Conservation (phyloP, 371 early-diverging fungal genomes). For the Rhizopus sp. region DNA sequence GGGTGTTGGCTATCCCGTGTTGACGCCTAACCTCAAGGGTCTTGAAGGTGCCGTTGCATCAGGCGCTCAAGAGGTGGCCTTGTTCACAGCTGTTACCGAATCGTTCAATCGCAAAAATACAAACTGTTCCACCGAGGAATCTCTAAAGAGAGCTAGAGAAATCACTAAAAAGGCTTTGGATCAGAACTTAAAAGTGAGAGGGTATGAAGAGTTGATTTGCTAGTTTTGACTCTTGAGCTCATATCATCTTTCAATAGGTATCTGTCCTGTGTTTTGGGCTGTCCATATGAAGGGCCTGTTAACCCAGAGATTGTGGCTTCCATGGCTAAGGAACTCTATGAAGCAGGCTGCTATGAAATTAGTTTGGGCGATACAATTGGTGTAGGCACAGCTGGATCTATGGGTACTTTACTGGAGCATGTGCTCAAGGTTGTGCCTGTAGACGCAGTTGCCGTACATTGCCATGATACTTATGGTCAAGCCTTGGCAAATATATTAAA, state of each 20-base stretch:
- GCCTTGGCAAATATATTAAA: conserved; percentile 93
- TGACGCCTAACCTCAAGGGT: conserved; percentile 92
- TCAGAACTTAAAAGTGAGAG: conserved; percentile 79
- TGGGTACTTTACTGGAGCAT: conserved; percentile 71
- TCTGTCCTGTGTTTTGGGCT: conserved; percentile 91
- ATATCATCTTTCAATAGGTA: conserved; percentile 52
- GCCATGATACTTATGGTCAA: conserved; percentile 98
- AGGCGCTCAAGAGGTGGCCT: conserved; percentile 87
- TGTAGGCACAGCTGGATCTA: conserved; percentile 84
- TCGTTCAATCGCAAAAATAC: conserved; percentile 90
- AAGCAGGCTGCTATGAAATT: conserved; percentile 97
- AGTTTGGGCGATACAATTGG: conserved; percentile 97
- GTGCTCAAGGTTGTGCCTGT: conserved; percentile 76
- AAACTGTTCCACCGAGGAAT: conserved; percentile 90
- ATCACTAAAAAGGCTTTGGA: conserved; percentile 72
- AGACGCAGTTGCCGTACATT: conserved; percentile 88
- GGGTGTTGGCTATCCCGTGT: conserved; percentile 83
- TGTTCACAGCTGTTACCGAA: conserved; percentile 93
- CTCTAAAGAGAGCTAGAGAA: conserved; percentile 70
- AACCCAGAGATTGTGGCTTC: conserved; percentile 72
- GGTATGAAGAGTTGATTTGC: conserved; percentile 41
- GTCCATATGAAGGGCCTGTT: conserved; percentile 91
- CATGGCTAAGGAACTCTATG: conserved; percentile 73
- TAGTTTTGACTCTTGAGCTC: neutral
- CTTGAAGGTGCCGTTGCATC: conserved; percentile 79